Percentiles rank a stretch among this genome's conserved stretches.
Evolutionary conservation across 768 basidiomycete genomes (phyloP).

Genomic region (Tulasnella sp.): DNA sequence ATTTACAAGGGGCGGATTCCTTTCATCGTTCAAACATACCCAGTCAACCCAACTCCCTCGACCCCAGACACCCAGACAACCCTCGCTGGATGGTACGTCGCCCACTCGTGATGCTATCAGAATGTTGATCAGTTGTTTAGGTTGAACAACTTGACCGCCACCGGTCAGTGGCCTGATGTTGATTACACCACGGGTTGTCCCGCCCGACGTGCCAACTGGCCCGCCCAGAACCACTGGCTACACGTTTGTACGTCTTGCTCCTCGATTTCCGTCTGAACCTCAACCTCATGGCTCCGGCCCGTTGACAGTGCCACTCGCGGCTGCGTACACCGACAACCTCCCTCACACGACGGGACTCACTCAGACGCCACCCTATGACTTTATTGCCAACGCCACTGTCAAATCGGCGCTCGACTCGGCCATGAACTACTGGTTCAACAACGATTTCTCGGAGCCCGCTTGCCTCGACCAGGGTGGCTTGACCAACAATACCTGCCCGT

Average conservation of each 20-base stretch:
- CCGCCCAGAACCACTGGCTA: constrained; percentile 33
- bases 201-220: constrained; percentile 58
- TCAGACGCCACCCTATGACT: neutral
- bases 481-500: neutral
- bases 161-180: constrained; percentile 30
- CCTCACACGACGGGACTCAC: neutral
- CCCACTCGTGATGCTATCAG: neutral
- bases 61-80: neutral
- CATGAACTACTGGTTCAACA: constrained; percentile 15
- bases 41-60: neutral
- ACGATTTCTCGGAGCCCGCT: constrained; percentile 9
- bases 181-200: constrained; percentile 54
- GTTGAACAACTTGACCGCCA: constrained; percentile 13
- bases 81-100: constrained; percentile 2
- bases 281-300: neutral
- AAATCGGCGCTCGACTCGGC: neutral
- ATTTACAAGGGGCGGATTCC: constrained; percentile 3
- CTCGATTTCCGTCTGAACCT: neutral
- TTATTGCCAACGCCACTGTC: constrained; percentile 4
- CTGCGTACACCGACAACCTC: neutral
- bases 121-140: neutral
- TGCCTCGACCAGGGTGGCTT: constrained; percentile 14
- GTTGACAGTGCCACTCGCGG: constrained; percentile 12
- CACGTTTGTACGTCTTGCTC: constrained; percentile 24
- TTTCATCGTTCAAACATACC: constrained; percentile 5